Conservation (phyloP, 2,329 filamentous ascomycete species). For the Penicillium sp. region DNA sequence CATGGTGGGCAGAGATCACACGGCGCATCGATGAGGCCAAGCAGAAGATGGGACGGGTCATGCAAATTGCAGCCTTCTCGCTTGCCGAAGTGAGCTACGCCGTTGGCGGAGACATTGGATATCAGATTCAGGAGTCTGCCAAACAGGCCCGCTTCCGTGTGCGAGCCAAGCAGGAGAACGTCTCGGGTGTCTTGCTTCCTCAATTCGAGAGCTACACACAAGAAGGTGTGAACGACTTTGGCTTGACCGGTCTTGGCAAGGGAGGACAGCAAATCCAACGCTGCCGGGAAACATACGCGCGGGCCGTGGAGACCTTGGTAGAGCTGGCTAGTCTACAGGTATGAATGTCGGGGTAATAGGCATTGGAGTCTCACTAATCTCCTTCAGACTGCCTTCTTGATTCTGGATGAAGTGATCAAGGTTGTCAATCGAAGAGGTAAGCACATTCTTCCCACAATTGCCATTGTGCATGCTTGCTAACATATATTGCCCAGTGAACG, state of each 20-base stretch:
- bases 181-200: conserved; percentile 90
- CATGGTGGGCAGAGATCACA: conserved; percentile 68
- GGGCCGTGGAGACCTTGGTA: conserved; percentile 91
- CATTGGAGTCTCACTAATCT: conserved; percentile 12
- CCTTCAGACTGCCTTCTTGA: conserved; percentile 82
- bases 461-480: conserved; percentile 20
- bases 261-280: conserved; percentile 95
- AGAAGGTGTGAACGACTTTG: conserved; percentile 92
- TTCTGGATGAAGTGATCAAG: conserved; percentile 98
- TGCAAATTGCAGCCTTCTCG: conserved; percentile 98
- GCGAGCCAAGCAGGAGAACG: conserved; percentile 95
- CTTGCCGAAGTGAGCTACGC: conserved; percentile 96
- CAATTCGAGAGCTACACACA: conserved; percentile 86
- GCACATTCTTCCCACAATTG: conserved; percentile 19
- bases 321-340: conserved; percentile 88
- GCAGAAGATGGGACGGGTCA: conserved; percentile 97
- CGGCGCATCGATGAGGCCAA: conserved; percentile 97
- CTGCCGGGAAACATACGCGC: conserved; percentile 90
- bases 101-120: conserved; percentile 89
- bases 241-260: conserved; percentile 89
- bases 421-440: conserved; percentile 73
- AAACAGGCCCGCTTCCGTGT: conserved; percentile 89
- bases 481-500: conserved; percentile 62
- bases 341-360: conserved; percentile 13
- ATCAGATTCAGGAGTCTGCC: conserved; percentile 95